Percentiles rank a stretch among this genome's conserved stretches.
These are phyloP conservation scores for Xanthoconium purpureum DNA, from an alignment of 768 basidiomycete genomes.

Conservation along the genomic window DNA sequence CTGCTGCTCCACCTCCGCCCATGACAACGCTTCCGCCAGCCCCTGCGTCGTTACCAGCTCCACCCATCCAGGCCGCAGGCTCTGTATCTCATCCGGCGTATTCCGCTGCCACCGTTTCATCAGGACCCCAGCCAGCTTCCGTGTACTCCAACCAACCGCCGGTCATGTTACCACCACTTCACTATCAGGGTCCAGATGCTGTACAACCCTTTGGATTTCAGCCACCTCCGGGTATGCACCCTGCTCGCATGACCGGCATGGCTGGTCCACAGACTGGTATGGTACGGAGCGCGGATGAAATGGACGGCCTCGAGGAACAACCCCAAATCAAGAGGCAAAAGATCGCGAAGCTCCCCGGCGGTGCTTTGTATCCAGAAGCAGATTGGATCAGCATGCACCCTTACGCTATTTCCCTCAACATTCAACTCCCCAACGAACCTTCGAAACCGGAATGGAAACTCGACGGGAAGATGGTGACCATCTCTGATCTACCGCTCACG, in stretches of 20 bases:
- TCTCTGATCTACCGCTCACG: conserved; percentile 82
- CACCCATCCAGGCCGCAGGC: conserved; percentile 49
- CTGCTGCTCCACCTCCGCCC: conserved; percentile 61
- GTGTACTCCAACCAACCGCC: conserved; percentile 57
- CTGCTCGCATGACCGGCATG: conserved; percentile 60
- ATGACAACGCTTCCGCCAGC: conserved; percentile 64
- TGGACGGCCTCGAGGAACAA: conserved; percentile 67
- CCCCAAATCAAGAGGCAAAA: conserved; percentile 87
- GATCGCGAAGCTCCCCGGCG: conserved; percentile 81
- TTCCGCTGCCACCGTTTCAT: conserved; percentile 82
- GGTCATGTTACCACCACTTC: conserved; percentile 81
- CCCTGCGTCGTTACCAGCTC: conserved; percentile 71
- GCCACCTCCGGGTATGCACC: conserved; percentile 71
- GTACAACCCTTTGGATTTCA: conserved; percentile 79
- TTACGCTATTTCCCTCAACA: conserved; percentile 79
- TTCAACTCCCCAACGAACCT: conserved; percentile 80
- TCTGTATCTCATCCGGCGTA: conserved; percentile 50
- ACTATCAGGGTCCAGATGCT: conserved; percentile 77
- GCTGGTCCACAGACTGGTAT: conserved; percentile 63
- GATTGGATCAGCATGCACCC: conserved; percentile 93
- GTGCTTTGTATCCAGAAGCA: conserved; percentile 77
- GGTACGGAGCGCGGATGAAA: conserved; percentile 77
- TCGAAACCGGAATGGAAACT: conserved; percentile 93
- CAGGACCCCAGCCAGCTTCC: conserved; percentile 89
- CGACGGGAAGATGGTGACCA: conserved; percentile 71